These are phyloP conservation scores for Citrus inodora DNA, from an alignment of 345 rosid species.

Conservation along the genomic window DNA sequence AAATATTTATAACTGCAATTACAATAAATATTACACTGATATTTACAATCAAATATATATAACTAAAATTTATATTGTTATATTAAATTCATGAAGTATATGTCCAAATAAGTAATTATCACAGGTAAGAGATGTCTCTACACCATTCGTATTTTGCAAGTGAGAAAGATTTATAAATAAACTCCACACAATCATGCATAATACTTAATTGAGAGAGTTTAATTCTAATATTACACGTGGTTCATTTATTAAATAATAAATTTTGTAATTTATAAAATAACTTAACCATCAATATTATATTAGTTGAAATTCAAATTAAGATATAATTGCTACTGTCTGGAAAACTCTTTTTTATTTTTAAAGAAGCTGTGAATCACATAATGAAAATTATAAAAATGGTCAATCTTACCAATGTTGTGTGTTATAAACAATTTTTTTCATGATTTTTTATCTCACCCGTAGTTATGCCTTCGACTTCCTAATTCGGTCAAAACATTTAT, in stretches of 20 bases:
- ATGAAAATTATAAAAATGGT: no score
- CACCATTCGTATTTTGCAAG: accelerated
- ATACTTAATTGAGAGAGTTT: no score
- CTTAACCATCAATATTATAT: no score
- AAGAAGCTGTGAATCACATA: no score
- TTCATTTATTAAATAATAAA: no score
- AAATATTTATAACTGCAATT: accelerated
- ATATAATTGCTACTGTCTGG: no score
- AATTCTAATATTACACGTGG: accelerated
- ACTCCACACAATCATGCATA: no score
- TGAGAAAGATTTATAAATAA: accelerated
- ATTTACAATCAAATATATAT: no score
- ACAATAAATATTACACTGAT: accelerated
- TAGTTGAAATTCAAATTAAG: no score
- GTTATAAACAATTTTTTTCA: background rate
- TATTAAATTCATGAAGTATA: accelerated
- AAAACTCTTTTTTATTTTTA: no score
- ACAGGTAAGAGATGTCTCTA: accelerated
- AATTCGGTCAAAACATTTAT: background rate
- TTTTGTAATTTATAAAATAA: no score
- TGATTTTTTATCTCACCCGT: background rate
- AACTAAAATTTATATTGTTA: accelerated
- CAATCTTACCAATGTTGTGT: no score
- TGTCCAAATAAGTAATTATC: accelerated
- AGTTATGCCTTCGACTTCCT: background rate